Percentiles rank a stretch among this genome's conserved stretches.
Evolutionary conservation across 164 flowering plant species (phyloP).

Genomic region (Malania oleifera): DNA sequence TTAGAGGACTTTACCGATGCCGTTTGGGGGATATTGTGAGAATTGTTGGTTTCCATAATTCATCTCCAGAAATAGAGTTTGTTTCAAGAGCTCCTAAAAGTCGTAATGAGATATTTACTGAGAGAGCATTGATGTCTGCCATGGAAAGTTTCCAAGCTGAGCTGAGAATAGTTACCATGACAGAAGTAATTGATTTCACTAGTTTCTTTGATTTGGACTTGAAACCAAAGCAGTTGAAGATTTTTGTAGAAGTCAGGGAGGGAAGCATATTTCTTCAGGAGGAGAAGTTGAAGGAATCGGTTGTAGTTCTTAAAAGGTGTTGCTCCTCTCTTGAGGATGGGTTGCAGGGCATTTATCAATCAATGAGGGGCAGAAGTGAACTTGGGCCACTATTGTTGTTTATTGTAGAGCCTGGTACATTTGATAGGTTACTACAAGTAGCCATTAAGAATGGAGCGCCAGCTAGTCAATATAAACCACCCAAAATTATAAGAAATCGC

Average conservation of each 20-base stretch:
- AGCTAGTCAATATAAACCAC: conserved; percentile 40
- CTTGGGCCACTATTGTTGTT: conserved; percentile 27
- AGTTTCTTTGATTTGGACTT: conserved; percentile 24
- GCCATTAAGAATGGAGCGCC: conserved; percentile 38
- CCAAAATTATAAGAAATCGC: conserved; percentile 33
- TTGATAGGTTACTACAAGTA: conserved; percentile 18
- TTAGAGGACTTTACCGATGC: conserved; percentile 39
- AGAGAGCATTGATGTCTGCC: conserved; percentile 34
- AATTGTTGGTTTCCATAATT: conserved; percentile 38
- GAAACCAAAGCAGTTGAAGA: conserved; percentile 25
- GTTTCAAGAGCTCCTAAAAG: conserved; percentile 41
- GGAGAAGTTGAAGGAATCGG: conserved; percentile 16
- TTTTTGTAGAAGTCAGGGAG: conserved; percentile 29
- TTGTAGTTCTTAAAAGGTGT: conserved; percentile 19
- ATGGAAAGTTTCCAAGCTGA: conserved; percentile 21
- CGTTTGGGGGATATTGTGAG: conserved; percentile 44
- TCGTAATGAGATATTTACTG: conserved; percentile 32
- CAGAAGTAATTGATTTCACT: conserved; percentile 30
- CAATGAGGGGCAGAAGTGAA: conserved; percentile 28
- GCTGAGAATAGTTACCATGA: conserved; percentile 9
- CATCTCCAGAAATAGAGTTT: conserved; percentile 43
- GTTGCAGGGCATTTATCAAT: conserved; percentile 29
- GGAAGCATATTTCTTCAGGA: conserved; percentile 10
- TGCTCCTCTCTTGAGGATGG: conserved; percentile 28
- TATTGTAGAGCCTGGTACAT: conserved; percentile 33